phyloP scores from a whole-genome alignment of 1,284 basidiomycete species.

The Cryptococcus amylolentus region DNA sequence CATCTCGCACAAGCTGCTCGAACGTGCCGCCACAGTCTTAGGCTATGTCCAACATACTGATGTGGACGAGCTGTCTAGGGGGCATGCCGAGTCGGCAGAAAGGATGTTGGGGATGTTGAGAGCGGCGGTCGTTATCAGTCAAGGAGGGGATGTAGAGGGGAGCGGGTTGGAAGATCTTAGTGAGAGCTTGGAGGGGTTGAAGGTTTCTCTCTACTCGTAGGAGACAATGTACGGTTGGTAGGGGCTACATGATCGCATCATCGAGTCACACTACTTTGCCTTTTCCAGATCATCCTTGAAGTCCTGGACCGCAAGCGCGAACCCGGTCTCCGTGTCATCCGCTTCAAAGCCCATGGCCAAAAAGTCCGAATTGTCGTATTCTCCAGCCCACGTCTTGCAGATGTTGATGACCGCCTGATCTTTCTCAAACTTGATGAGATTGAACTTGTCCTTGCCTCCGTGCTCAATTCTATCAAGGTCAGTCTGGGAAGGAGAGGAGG shows the following conservation, averaged over 20 bases:
- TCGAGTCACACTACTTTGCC: background rate
- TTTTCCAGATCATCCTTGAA: conserved; percentile 42
- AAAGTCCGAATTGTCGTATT: conserved; percentile 39
- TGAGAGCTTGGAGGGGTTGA: background rate
- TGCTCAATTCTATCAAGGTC: conserved; percentile 31
- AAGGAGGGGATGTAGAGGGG: background rate
- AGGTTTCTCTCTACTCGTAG: background rate
- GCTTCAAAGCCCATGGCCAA: conserved; percentile 44
- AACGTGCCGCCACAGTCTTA: conserved; percentile 62
- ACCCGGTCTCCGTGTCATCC: conserved; percentile 44
- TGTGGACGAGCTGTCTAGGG: conserved; percentile 65
- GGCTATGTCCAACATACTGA: conserved; percentile 70
- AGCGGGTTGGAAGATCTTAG: background rate
- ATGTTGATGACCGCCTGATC: conserved; percentile 47
- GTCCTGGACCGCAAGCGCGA: conserved; percentile 44
- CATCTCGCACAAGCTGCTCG: conserved; percentile 46
- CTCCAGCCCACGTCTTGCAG: conserved; percentile 49
- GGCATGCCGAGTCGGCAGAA: conserved; percentile 70
- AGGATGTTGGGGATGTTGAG: conserved; percentile 6
- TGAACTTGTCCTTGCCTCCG: conserved; percentile 43
- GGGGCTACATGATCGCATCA: background rate
- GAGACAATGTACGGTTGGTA: background rate
- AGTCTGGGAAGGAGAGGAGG: background rate
- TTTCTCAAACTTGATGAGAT: conserved; percentile 46
- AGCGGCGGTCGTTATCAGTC: background rate